A percentile compares a stretch with the other conserved stretches of the same genome.
Conservation (phyloP, 2,329 filamentous ascomycete genomes). For the Alternaria alternata region DNA sequence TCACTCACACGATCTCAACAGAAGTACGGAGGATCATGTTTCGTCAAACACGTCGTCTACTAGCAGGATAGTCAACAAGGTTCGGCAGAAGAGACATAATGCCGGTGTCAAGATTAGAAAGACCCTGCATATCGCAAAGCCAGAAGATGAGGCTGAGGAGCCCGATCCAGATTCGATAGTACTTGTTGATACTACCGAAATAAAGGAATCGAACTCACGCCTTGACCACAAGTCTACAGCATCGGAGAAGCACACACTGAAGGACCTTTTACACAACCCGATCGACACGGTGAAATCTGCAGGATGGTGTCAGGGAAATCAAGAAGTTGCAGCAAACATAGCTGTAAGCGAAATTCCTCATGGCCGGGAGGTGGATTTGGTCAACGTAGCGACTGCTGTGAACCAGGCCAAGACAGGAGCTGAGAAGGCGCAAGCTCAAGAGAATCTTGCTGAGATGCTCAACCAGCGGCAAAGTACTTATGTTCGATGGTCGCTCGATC, state of each 20-base stretch:
- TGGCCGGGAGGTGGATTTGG: slow-evolving; percentile 47
- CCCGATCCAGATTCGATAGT: slow-evolving; percentile 11
- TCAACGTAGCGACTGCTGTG: slow-evolving; percentile 43
- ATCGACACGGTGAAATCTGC: slow-evolving; percentile 36
- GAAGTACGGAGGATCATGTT: background rate
- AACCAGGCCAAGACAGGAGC: slow-evolving; percentile 21
- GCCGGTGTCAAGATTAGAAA: slow-evolving; percentile 34
- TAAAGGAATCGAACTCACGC: slow-evolving; percentile 26
- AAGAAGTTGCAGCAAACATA: slow-evolving; percentile 39
- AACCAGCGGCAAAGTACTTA: slow-evolving; percentile 43
- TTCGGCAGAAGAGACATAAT: slow-evolving; percentile 31
- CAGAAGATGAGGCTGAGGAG: slow-evolving; percentile 20
- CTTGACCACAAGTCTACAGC: slow-evolving; percentile 23
- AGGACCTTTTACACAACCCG: slow-evolving; percentile 37
- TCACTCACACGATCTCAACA: background rate
- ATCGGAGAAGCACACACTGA: slow-evolving; percentile 32
- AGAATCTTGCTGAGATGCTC: slow-evolving; percentile 30
- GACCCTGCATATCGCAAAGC: slow-evolving; percentile 34
- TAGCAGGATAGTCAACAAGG: slow-evolving; percentile 19
- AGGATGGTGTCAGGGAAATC: slow-evolving; percentile 25
- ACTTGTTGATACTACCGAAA: slow-evolving; percentile 22
- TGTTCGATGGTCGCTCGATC: slow-evolving; percentile 49
- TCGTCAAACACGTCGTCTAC: slow-evolving; percentile 12
- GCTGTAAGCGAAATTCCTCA: slow-evolving; percentile 57
- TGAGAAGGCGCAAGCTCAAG: slow-evolving; percentile 26